phyloP scores from a whole-genome alignment of 2,329 filamentous ascomycete species.

The Aureobasidium subglaciale region DNA sequence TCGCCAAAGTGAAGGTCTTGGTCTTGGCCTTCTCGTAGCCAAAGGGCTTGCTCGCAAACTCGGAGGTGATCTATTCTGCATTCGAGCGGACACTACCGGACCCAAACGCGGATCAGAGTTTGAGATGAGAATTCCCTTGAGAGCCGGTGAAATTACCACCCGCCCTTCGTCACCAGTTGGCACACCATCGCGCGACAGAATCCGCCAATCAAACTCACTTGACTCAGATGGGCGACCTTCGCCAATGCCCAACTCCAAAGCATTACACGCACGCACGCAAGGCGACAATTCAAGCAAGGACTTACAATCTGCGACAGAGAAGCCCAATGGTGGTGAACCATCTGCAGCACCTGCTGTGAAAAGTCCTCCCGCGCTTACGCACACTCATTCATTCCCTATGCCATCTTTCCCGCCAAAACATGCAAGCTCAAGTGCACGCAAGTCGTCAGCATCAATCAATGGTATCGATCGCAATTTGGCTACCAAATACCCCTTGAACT shows the following conservation, averaged over 20 bases:
- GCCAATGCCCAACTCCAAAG: slow-evolving; percentile 2
- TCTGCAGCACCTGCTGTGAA: slow-evolving; percentile 14
- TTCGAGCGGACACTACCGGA: slow-evolving; percentile 55
- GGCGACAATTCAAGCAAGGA: neutral
- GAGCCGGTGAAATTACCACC: slow-evolving; percentile 43
- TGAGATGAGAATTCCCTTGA: slow-evolving; percentile 58
- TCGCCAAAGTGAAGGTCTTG: slow-evolving; percentile 60
- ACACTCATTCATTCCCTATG: slow-evolving; percentile 5
- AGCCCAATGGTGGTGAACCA: neutral
- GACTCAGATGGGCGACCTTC: slow-evolving; percentile 14
- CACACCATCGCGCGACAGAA: slow-evolving; percentile 27
- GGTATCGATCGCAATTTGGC: slow-evolving; percentile 51
- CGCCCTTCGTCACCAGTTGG: slow-evolving; percentile 45
- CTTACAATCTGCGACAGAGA: neutral
- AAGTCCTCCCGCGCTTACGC: neutral
- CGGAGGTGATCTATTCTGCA: slow-evolving; percentile 59
- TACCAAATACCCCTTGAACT: slow-evolving; percentile 54
- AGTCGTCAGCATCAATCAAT: slow-evolving; percentile 23
- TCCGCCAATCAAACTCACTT: slow-evolving; percentile 8
- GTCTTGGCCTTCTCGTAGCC: slow-evolving; percentile 63
- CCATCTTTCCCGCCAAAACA: slow-evolving; percentile 17
- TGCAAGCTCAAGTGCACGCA: slow-evolving; percentile 18
- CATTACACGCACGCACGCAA: neutral
- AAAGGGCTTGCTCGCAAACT: slow-evolving; percentile 63
- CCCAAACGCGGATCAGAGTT: slow-evolving; percentile 59